Base-by-base conservation (phyloP, 208 protist genomes). In the Leptomonas seymouri region DNA sequence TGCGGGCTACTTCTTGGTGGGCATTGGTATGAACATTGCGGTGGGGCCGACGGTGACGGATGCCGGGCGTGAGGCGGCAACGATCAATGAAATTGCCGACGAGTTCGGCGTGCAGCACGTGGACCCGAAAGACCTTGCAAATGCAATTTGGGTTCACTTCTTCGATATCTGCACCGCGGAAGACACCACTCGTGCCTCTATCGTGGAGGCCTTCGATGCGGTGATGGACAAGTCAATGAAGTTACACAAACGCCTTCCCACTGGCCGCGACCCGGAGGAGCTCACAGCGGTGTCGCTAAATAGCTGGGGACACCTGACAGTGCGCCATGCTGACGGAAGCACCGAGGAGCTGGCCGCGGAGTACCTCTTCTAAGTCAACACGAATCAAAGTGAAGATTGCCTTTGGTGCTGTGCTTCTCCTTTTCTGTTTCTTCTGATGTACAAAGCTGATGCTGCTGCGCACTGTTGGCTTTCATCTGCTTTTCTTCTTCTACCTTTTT, bases 11-110 rank as follows among this genome's bases (percentile, higher is more conserved):
- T 53, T 87, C 1, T 20, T 95, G 44, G 51, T 91, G 45, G 89
- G 89, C n/a, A 77, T 95, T 30, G 89, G 86, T 9, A 57, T 93
- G 39, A 95, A 95, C 58, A 68, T 95, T 0, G 57, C 55, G 18
- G 23, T 85, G 1, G 75, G 76, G 2, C 89, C 89, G 21, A 55
- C 57, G 21, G 72, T 93, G 25, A 66, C 66, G 3, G 86, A 93
- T 46, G 77, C 55, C 8, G 86, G 89, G 0, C 79, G 86, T 0
- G 57, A 64, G 46, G 60, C 86, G 27, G 69, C 80, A 12, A 76
- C 58, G 16, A 46, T 94, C 28, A 67, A 79, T 28, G 50, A 71
- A 1, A 61, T 91, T 9, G 67, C 77, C 0, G 66, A 71, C 21
- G 74, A 63, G 4, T 66, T 78, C 16, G 48, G 53, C n/a, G 62